A percentile compares a stretch with the other conserved stretches of the same genome.
Evolutionary conservation across 345 rosid species (phyloP).

Genomic region (Hevea brasiliensis): DNA sequence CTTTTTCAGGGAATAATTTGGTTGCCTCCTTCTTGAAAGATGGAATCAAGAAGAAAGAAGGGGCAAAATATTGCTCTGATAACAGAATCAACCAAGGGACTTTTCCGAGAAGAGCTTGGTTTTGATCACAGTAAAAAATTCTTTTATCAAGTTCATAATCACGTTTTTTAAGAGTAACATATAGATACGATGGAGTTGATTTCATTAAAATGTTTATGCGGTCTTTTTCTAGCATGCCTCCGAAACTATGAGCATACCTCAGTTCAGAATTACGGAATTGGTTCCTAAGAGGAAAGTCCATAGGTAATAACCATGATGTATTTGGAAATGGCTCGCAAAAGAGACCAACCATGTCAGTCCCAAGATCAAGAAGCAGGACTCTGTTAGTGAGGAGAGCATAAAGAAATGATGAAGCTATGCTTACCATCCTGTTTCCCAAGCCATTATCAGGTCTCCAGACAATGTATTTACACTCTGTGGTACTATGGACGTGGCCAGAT

Average conservation of each 20-base stretch:
- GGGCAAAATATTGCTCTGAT: constrained; percentile 31
- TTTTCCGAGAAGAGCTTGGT: constrained; percentile 11
- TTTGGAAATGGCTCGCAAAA: constrained; percentile 31
- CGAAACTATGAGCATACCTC: constrained; percentile 11
- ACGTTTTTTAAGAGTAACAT: constrained; percentile 3
- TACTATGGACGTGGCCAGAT: background rate
- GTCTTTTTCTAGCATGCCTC: constrained; percentile 9
- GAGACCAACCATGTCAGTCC: constrained; percentile 22
- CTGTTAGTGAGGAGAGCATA: constrained; percentile 25
- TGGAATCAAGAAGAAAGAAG: constrained; percentile 23
- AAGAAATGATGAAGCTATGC: constrained; percentile 26
- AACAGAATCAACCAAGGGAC: constrained; percentile 24
- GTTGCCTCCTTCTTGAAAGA: constrained; percentile 12
- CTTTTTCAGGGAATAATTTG: constrained; percentile 29
- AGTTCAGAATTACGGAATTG: background rate
- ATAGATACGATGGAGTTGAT: constrained; percentile 2
- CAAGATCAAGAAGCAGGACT: constrained; percentile 17
- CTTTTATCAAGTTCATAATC: constrained; percentile 3
- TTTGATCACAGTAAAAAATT: constrained; percentile 19
- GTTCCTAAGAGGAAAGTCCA: constrained; percentile 11
- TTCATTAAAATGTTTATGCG: background rate
- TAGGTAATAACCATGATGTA: constrained; percentile 22
- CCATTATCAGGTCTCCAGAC: constrained; percentile 28
- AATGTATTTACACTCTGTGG: constrained; percentile 17
- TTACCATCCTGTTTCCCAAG: constrained; percentile 30